These are phyloP conservation scores for Sugiyamaella smithiae DNA, from an alignment of 805 yeast genomes.

Conservation along the genomic window DNA sequence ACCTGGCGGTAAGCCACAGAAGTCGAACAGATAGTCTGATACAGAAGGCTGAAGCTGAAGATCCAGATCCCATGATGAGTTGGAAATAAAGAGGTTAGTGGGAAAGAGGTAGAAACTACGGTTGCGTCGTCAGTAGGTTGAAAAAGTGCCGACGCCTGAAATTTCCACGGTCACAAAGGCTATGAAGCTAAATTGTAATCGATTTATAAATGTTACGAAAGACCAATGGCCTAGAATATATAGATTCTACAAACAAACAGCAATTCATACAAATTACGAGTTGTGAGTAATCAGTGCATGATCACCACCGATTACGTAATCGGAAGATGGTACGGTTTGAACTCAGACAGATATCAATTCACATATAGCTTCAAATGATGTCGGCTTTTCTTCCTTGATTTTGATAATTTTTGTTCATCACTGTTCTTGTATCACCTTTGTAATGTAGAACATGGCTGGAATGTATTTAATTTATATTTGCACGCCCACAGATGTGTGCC, in stretches of 20 bases:
- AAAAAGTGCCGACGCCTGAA: not conserved
- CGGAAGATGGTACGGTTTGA: not conserved
- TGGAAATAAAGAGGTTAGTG: not conserved
- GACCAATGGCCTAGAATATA: too few species aligned
- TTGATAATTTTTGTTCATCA: conserved; percentile 1
- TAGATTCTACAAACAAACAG: too few species aligned
- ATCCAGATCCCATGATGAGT: not conserved
- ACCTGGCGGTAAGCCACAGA: not conserved
- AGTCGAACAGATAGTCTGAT: not conserved
- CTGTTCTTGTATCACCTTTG: conserved; percentile 3
- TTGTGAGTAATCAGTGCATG: conserved; percentile 6
- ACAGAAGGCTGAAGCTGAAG: not conserved
- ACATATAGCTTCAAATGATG: conserved; percentile 33
- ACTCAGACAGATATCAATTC: conserved; percentile 11
- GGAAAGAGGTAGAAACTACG: not conserved
- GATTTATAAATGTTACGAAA: not conserved
- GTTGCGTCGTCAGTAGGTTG: not conserved
- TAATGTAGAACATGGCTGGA: too few species aligned
- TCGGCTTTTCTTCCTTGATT: conserved; percentile 28
- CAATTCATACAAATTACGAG: not conserved
- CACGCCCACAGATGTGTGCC: too few species aligned
- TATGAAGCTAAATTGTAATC: not conserved
- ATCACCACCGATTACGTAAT: not conserved
- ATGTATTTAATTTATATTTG: too few species aligned
- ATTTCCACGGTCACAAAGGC: not conserved